Conservation (phyloP, 768 basidiomycete species). For the Clathrus columnatus region DNA sequence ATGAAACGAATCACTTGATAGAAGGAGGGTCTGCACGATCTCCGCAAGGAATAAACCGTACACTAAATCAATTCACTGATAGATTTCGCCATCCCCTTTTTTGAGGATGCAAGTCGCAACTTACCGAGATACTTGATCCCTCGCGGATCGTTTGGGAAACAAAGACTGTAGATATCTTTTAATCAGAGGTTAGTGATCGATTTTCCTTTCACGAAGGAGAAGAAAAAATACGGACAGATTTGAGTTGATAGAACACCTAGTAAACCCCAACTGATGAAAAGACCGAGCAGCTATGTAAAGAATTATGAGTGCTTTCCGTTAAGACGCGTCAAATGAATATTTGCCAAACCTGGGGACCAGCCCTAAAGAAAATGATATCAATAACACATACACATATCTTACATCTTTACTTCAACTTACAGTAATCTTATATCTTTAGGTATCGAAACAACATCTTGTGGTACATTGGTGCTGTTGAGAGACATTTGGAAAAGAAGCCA, state of each 20-base stretch:
- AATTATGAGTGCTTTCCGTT: no score
- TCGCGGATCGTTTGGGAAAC: not conserved
- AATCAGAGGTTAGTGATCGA: no score
- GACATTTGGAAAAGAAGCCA: no score
- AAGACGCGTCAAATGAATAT: no score
- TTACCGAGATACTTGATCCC: not conserved
- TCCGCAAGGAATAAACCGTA: not conserved
- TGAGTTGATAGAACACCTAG: not conserved
- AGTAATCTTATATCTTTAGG: no score
- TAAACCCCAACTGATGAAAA: constrained; percentile 2
- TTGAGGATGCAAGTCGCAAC: not conserved
- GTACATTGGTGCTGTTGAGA: no score
- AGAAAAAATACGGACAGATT: not conserved
- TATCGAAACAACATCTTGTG: no score
- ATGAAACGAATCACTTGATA: not conserved
- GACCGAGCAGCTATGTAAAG: not conserved
- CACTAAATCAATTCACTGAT: not conserved
- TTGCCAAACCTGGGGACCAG: no score
- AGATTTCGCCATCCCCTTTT: not conserved
- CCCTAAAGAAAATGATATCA: no score
- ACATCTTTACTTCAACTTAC: no score
- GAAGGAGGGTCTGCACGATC: not conserved
- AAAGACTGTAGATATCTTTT: not conserved
- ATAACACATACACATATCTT: no score
- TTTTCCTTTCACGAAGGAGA: not conserved